Evolutionary conservation across 208 protist genomes (phyloP).

Genomic region (Perkinsela sp.): DNA sequence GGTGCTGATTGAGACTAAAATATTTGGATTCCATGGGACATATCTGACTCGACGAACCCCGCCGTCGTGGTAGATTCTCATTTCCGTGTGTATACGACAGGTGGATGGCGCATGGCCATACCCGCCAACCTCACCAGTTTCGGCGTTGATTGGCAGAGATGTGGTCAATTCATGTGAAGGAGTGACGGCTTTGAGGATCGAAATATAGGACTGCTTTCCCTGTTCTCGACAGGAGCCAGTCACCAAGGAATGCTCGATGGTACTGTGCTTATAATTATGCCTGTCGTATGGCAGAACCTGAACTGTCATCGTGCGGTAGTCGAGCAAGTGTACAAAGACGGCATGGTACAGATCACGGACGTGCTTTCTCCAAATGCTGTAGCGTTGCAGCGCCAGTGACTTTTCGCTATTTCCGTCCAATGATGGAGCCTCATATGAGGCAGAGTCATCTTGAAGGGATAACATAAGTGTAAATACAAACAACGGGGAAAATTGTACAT

Average conservation of each 20-base stretch:
- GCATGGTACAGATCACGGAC: conserved; percentile 45
- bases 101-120: conserved; percentile 41
- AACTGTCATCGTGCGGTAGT: conserved; percentile 39
- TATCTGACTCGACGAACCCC: conserved; percentile 42
- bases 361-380: conserved; percentile 61
- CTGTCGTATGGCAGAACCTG: conserved; percentile 34
- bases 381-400: conserved; percentile 10
- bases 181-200: conserved; percentile 12
- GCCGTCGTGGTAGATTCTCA: conserved; percentile 47
- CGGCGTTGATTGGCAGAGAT: conserved; percentile 19
- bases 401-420: too few species aligned
- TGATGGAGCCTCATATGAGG: too few species aligned
- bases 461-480: too few species aligned
- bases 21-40: conserved; percentile 46
- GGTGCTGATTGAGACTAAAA: conserved; percentile 32
- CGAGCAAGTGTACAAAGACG: conserved; percentile 31
- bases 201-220: conserved; percentile 45
- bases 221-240: conserved; percentile 34
- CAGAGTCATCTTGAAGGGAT: too few species aligned
- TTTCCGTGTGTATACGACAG: conserved; percentile 26
- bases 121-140: conserved; percentile 57
- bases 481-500: too few species aligned
- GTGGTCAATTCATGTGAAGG: conserved; percentile 5
- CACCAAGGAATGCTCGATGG: conserved; percentile 19
- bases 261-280: conserved; percentile 9